Percentiles rank a stretch among this genome's conserved stretches.
Conservation (phyloP, 768 basidiomycete genomes). For the Hericium alpestre region DNA sequence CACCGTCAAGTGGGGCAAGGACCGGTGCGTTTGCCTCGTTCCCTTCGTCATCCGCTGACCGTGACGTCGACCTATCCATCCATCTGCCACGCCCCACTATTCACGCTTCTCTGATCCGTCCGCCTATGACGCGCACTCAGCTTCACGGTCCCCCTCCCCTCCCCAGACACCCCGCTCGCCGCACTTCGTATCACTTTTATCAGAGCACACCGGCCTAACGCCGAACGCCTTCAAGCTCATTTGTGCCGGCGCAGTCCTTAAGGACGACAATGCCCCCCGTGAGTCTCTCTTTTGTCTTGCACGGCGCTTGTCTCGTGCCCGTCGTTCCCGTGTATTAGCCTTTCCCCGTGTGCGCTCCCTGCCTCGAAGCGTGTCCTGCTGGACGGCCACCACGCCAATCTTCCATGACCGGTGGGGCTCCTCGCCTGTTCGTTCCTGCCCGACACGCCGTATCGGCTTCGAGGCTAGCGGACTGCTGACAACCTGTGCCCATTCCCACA, state of each 20-base stretch:
- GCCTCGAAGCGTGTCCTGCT: no score
- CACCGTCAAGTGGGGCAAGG: conserved; percentile 39
- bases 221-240: conserved; percentile 72
- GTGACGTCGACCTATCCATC: background rate
- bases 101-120: background rate
- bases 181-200: conserved; percentile 48
- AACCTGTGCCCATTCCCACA: no score
- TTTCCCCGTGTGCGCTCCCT: no score
- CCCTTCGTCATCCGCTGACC: background rate
- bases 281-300: conserved; percentile 17
- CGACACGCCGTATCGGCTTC: no score
- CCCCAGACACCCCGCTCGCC: conserved; percentile 45
- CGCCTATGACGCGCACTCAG: conserved; percentile 17
- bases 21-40: conserved; percentile 22
- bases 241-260: conserved; percentile 84
- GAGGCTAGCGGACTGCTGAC: no score
- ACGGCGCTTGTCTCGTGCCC: background rate
- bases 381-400: no score
- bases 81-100: conserved; percentile 1
- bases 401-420: no score
- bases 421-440: no score
- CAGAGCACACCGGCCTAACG: conserved; percentile 67
- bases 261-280: conserved; percentile 65
- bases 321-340: background rate
- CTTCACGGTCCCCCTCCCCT: conserved; percentile 45